These are phyloP conservation scores for Ascochyta fabae DNA, from an alignment of 2,329 filamentous ascomycete genomes.

Conservation along the genomic window DNA sequence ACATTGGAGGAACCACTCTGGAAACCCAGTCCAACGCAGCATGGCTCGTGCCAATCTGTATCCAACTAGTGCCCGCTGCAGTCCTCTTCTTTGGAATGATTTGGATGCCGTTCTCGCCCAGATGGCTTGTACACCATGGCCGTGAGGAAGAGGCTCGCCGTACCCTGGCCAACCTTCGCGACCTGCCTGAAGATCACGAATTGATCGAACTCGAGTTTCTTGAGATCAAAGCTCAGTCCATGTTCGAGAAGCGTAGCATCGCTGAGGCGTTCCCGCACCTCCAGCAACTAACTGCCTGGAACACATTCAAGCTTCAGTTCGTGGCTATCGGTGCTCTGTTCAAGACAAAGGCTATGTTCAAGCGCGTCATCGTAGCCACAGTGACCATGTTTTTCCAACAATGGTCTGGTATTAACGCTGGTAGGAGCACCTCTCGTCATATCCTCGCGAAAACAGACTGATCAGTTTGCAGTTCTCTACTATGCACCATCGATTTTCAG, in stretches of 20 bases:
- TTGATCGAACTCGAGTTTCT: constrained; percentile 77
- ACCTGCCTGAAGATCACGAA: constrained; percentile 67
- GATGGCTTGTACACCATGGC: constrained; percentile 75
- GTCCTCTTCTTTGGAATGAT: constrained; percentile 73
- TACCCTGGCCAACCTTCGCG: constrained; percentile 69
- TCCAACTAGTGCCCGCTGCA: constrained; percentile 72
- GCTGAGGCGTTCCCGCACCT: constrained; percentile 71
- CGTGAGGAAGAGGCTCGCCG: constrained; percentile 71
- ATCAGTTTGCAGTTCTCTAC: constrained; percentile 44
- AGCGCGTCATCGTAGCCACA: constrained; percentile 68
- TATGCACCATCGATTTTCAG: constrained; percentile 60
- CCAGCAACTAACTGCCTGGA: constrained; percentile 62
- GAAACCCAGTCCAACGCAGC: constrained; percentile 67
- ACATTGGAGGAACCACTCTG: constrained; percentile 63
- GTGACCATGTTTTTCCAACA: constrained; percentile 58
- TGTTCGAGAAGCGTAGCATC: constrained; percentile 76
- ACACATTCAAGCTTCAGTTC: constrained; percentile 66
- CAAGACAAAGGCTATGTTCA: constrained; percentile 69
- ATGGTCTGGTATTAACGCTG: constrained; percentile 58
- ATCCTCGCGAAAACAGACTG: not conserved
- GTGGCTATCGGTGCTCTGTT: constrained; percentile 71
- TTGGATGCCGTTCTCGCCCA: constrained; percentile 80
- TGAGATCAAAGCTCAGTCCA: constrained; percentile 80
- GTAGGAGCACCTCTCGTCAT: not conserved
- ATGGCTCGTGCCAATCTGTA: constrained; percentile 75